A percentile compares a stretch with the other conserved stretches of the same genome.
Conservation (phyloP, 148 eudicot species). For the Rhododendron henanense region DNA sequence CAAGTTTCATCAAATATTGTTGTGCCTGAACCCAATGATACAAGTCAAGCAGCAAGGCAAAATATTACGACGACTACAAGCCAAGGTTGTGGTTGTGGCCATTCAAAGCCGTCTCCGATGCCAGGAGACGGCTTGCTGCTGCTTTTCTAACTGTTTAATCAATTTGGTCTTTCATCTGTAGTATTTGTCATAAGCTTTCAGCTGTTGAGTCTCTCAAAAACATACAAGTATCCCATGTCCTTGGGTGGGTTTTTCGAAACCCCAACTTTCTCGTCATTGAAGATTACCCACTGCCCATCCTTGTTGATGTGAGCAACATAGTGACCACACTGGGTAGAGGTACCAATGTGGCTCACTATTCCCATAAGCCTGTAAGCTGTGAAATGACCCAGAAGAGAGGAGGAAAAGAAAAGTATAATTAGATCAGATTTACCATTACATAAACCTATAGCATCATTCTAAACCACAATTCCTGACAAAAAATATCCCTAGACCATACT, state of each 20-base stretch:
- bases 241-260: conserved; percentile 85
- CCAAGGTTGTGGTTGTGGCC: not conserved
- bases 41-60: not conserved
- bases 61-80: not conserved
- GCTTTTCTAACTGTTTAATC: not conserved
- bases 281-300: conserved; percentile 90
- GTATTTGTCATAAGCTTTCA: conserved; percentile 18
- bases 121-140: conserved; percentile 3
- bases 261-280: conserved; percentile 86
- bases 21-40: not conserved
- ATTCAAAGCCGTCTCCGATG: no score
- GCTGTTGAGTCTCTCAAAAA: conserved; percentile 59
- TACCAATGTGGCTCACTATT: conserved; percentile 89
- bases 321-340: conserved; percentile 98
- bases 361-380: conserved; percentile 84
- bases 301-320: conserved; percentile 90
- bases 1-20: not conserved
- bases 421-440: not conserved
- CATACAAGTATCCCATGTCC: conserved; percentile 95
- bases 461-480: not conserved
- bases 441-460: not conserved
- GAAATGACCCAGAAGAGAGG: conserved; percentile 5
- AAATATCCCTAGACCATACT: no score
- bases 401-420: not conserved
- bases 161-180: not conserved